Evolutionary conservation across 208 protist species (phyloP).

Genomic region (Leishmania lainsoni): DNA sequence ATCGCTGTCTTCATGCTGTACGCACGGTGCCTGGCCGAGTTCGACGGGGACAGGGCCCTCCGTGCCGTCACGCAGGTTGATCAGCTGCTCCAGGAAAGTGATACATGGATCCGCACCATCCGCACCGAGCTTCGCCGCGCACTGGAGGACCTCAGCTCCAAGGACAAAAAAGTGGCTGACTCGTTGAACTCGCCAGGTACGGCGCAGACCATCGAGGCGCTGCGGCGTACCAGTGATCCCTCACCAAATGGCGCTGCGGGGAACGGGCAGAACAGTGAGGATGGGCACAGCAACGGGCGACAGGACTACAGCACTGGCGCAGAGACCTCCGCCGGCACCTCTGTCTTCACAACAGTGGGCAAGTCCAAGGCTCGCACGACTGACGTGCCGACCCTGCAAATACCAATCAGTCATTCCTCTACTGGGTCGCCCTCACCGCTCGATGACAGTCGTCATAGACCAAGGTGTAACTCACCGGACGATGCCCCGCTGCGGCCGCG

Average conservation of each 20-base stretch:
- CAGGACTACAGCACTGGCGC: not conserved
- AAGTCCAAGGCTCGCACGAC: slow-evolving; percentile 7
- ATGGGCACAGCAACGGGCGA: not conserved
- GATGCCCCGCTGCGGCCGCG: slow-evolving; percentile 20
- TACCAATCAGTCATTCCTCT: slow-evolving; percentile 4
- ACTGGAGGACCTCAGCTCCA: slow-evolving; percentile 16
- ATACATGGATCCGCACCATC: slow-evolving; percentile 55
- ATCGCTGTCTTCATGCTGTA: slow-evolving; percentile 83
- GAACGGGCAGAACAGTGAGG: slow-evolving; percentile 4
- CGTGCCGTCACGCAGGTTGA: slow-evolving; percentile 46
- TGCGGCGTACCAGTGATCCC: slow-evolving; percentile 5
- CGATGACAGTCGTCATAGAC: slow-evolving; percentile 13
- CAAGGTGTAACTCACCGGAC: slow-evolving; percentile 21
- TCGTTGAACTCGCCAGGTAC: slow-evolving; percentile 11
- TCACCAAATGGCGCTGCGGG: slow-evolving; percentile 1
- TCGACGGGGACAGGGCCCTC: slow-evolving; percentile 73
- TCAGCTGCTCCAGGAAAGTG: slow-evolving; percentile 50
- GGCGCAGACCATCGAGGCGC: slow-evolving; percentile 10
- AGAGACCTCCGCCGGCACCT: not conserved
- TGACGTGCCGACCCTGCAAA: slow-evolving; percentile 27
- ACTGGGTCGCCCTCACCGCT: slow-evolving; percentile 8
- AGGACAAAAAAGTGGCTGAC: slow-evolving; percentile 13
- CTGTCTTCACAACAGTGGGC: not conserved
- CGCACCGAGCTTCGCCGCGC: slow-evolving; percentile 29
- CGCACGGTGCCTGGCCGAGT: slow-evolving; percentile 72